Evolutionary conservation across 1,284 basidiomycete species (phyloP).

Genomic region (Sporisorium reilianum): DNA sequence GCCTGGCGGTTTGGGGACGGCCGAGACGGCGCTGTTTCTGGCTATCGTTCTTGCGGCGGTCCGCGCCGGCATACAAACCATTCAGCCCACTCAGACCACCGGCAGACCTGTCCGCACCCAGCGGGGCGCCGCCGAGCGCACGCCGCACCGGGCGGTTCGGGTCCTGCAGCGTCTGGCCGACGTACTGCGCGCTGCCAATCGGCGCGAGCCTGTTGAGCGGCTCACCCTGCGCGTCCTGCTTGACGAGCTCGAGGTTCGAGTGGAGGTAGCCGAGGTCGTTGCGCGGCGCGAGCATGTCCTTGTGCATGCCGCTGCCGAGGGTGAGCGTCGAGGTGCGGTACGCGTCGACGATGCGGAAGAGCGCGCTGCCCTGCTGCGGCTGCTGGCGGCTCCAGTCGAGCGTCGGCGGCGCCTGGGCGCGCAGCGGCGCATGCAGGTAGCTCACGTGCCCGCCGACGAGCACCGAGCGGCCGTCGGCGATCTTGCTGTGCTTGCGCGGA

Average conservation of each 20-base stretch:
- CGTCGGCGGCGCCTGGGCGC: conserved; percentile 36
- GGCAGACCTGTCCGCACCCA: background rate
- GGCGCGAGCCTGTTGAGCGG: conserved; percentile 3
- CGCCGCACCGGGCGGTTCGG: conserved; percentile 28
- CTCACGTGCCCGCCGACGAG: conserved; percentile 41
- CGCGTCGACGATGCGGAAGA: conserved; percentile 49
- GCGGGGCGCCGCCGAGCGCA: conserved; percentile 9
- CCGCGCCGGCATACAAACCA: background rate
- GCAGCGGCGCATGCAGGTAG: conserved; percentile 41
- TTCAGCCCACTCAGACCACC: background rate
- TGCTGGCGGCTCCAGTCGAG: conserved; percentile 47
- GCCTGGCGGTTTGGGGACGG: conserved; percentile 17
- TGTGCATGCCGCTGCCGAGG: conserved; percentile 34
- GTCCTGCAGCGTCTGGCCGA: conserved; percentile 34
- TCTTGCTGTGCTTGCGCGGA: conserved; percentile 16
- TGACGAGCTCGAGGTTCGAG: conserved; percentile 40
- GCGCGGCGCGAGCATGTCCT: conserved; percentile 42
- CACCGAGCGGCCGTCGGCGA: conserved; percentile 40
- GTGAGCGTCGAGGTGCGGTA: conserved; percentile 28
- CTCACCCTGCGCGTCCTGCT: conserved; percentile 20
- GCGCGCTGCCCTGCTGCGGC: conserved; percentile 38
- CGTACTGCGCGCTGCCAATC: conserved; percentile 28
- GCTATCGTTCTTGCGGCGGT: conserved; percentile 14
- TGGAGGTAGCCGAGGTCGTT: conserved; percentile 47
- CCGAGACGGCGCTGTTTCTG: conserved; percentile 34